These are phyloP conservation scores for Heteromeles arbutifolia DNA, from an alignment of 306 rosid species.

Conservation along the genomic window DNA sequence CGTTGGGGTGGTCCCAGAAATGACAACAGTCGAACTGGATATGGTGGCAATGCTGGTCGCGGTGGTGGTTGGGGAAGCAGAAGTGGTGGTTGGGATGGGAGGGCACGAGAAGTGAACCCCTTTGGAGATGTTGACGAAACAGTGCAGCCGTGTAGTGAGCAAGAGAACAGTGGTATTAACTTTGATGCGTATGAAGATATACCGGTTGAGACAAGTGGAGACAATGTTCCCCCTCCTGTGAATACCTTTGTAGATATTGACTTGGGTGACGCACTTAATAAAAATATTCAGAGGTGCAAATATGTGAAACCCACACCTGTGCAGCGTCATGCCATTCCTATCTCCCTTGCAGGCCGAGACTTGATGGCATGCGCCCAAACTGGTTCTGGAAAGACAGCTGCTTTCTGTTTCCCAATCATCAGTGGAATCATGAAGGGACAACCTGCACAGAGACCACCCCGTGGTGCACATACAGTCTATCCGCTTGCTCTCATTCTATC, in stretches of 20 bases:
- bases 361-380: conserved; percentile 96
- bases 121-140: conserved; percentile 51
- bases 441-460: conserved; percentile 56
- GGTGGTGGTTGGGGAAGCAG: conserved; percentile 48
- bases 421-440: conserved; percentile 80
- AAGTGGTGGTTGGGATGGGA: conserved; percentile 65
- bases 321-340: conserved; percentile 82
- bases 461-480: conserved; percentile 65
- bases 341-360: conserved; percentile 73
- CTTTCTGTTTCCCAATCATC: conserved; percentile 81
- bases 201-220: conserved; percentile 83
- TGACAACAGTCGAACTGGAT: conserved; percentile 42
- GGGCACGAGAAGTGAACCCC: conserved; percentile 69
- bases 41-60: conserved; percentile 39
- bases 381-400: conserved; percentile 93
- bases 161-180: conserved; percentile 61
- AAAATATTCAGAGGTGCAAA: conserved; percentile 68
- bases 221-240: conserved; percentile 67
- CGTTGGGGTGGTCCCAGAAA: conserved; percentile 45
- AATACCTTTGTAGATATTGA: conserved; percentile 85
- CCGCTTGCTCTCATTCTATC: conserved; percentile 91
- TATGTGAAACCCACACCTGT: conserved; percentile 85
- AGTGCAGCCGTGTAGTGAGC: conserved; percentile 37
- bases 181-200: conserved; percentile 85
- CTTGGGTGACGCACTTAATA: conserved; percentile 74